Conservation (phyloP, 2,329 filamentous ascomycete species). For the Mycosphaerella sp. region DNA sequence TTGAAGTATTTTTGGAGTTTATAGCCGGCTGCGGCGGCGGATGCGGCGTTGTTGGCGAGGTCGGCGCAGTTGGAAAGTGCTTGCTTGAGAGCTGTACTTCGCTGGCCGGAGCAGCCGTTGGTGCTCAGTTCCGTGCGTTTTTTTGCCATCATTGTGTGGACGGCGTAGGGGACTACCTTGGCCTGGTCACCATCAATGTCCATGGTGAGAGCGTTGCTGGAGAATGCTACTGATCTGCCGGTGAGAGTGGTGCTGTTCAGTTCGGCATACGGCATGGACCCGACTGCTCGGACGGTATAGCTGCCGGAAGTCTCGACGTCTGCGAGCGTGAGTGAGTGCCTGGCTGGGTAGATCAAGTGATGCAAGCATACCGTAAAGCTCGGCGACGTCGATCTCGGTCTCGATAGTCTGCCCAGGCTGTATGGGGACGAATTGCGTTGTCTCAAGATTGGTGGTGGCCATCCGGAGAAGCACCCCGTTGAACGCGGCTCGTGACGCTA, state of each 20-base stretch:
- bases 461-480: constrained; percentile 50
- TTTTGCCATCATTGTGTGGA: constrained; percentile 30
- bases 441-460: constrained; percentile 40
- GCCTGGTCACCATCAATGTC: constrained; percentile 45
- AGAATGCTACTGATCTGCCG: constrained; percentile 49
- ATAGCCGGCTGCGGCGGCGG: constrained; percentile 48
- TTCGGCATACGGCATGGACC: constrained; percentile 52
- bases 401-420: constrained; percentile 45
- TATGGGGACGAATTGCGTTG: constrained; percentile 48
- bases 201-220: constrained; percentile 54
- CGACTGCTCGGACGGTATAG: constrained; percentile 52
- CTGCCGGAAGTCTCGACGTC: constrained; percentile 47
- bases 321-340: background rate
- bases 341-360: background rate
- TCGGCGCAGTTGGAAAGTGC: constrained; percentile 51
- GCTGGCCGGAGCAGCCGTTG: constrained; percentile 48
- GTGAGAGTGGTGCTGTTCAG: constrained; percentile 48
- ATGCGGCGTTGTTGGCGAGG: constrained; percentile 49
- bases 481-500: constrained; percentile 34
- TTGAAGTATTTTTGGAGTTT: constrained; percentile 58
- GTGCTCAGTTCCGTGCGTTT: constrained; percentile 50
- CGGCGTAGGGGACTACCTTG: constrained; percentile 10
- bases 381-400: constrained; percentile 50
- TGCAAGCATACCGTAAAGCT: constrained; percentile 39
- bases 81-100: constrained; percentile 40